Evolutionary conservation across 163 green algal species (phyloP).

Genomic region (Scenedesmus sp.): DNA sequence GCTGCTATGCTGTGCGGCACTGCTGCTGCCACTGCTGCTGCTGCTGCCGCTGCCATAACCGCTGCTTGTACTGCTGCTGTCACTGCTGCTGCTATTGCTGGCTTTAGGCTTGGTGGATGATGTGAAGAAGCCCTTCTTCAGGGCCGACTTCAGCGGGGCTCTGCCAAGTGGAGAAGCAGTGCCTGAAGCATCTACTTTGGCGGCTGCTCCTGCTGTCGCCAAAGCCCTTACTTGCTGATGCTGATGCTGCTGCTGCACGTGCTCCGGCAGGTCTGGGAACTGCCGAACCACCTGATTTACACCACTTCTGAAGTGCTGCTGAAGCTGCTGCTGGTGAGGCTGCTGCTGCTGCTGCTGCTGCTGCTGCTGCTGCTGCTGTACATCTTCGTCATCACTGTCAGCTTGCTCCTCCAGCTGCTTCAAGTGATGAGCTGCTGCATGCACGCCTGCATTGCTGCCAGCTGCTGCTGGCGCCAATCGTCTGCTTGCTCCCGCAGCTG

Average conservation of each 20-base stretch:
- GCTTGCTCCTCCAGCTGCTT: constrained; percentile 27
- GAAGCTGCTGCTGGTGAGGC: not conserved
- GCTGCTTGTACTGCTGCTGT: not conserved
- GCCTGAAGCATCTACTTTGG: not conserved
- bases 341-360: not conserved
- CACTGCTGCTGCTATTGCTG: not conserved
- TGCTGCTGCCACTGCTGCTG: not conserved
- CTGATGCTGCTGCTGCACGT: not conserved
- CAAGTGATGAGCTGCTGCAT: not conserved
- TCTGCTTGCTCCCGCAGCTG: not conserved
- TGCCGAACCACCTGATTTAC: not conserved
- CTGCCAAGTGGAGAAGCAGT: not conserved
- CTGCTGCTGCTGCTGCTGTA: not conserved
- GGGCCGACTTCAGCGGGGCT: constrained; percentile 17
- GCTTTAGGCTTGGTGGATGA: not conserved
- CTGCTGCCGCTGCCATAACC: not conserved
- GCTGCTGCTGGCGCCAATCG: not conserved
- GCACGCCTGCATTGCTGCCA: not conserved
- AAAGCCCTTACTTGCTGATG: not conserved
- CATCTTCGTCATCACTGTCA: constrained; percentile 46
- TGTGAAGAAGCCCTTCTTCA: constrained; percentile 53
- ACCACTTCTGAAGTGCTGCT: not conserved
- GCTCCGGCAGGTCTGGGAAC: not conserved
- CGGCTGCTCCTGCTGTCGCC: not conserved
- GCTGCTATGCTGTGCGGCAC: not conserved